Percentiles rank a stretch among this genome's conserved stretches.
phyloP scores from a whole-genome alignment of 2,329 filamentous ascomycete genomes.

The Colletotrichum cereale region DNA sequence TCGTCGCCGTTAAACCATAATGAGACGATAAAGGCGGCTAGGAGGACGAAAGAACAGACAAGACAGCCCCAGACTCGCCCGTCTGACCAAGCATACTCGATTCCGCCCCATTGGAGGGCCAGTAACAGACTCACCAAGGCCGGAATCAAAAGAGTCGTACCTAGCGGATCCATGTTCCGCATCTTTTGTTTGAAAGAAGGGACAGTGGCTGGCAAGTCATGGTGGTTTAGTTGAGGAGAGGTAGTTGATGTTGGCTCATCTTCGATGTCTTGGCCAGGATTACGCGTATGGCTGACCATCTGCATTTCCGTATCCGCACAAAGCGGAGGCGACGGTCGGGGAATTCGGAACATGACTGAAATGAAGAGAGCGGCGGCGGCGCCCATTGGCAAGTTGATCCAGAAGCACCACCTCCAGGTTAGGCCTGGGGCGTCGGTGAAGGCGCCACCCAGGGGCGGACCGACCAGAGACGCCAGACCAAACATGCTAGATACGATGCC shows the following conservation, averaged over 20 bases:
- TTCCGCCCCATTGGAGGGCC: conserved; percentile 69
- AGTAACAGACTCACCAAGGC: conserved; percentile 65
- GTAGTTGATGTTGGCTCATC: too few species aligned
- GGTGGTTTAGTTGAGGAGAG: too few species aligned
- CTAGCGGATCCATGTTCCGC: conserved; percentile 61
- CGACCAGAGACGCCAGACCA: conserved; percentile 56
- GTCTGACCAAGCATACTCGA: conserved; percentile 62
- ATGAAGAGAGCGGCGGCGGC: conserved; percentile 5
- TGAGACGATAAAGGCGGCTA: conserved; percentile 46
- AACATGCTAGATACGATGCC: conserved; percentile 60
- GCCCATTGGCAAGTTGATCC: conserved; percentile 45
- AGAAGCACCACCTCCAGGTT: conserved; percentile 55
- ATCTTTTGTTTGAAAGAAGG: too few species aligned
- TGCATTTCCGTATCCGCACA: too few species aligned
- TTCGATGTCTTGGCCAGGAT: too few species aligned
- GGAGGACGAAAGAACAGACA: conserved; percentile 45
- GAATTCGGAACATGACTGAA: not conserved
- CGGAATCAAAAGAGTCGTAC: conserved; percentile 62
- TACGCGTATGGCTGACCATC: too few species aligned
- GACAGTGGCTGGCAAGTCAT: too few species aligned
- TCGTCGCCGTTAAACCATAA: conserved; percentile 58
- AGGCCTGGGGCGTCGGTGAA: conserved; percentile 49
- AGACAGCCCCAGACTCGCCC: conserved; percentile 54
- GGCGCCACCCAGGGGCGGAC: conserved; percentile 50
- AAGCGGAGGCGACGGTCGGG: conserved; percentile 57